Evolutionary conservation across 495 filamentous ascomycete species (phyloP).

Genomic region (Xeromyces bisporus): DNA sequence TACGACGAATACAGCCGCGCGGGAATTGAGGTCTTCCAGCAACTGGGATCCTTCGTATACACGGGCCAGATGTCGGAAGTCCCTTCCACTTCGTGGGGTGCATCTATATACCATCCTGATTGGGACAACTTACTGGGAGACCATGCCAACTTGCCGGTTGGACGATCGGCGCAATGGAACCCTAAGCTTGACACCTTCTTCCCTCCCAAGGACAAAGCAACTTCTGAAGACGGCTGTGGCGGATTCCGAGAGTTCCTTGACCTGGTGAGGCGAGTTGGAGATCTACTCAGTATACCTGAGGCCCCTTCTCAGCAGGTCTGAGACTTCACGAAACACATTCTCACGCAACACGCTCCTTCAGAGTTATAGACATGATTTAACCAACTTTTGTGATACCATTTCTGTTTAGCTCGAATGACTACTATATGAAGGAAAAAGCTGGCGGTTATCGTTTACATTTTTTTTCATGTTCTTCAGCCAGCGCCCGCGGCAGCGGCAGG

Average conservation of each 20-base stretch:
- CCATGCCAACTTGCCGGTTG: conserved; percentile 15
- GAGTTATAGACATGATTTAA: no score
- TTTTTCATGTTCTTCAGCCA: conserved; percentile 7
- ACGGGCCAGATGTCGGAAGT: conserved; percentile 8
- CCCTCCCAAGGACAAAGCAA: conserved; percentile 6
- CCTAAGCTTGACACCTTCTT: conserved; percentile 31
- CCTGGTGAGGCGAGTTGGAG: conserved; percentile 14
- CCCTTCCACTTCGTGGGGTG: conserved; percentile 22
- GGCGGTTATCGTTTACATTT: background rate
- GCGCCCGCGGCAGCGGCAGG: conserved; percentile 14
- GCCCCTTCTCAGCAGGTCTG: background rate
- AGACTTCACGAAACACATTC: no score
- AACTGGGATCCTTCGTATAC: background rate
- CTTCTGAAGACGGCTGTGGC: conserved; percentile 2
- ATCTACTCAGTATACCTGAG: conserved; percentile 10
- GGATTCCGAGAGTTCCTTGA: conserved; percentile 20
- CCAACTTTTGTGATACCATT: no score
- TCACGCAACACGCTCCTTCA: no score
- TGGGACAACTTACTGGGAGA: conserved; percentile 32
- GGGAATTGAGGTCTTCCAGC: background rate
- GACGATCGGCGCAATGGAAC: conserved; percentile 22
- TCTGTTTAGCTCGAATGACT: no score
- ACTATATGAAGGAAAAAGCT: no score
- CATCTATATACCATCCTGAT: conserved; percentile 28
- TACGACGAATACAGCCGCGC: conserved; percentile 32